Base-by-base conservation (phyloP, 805 yeast genomes). In the Starmerella stellata region DNA sequence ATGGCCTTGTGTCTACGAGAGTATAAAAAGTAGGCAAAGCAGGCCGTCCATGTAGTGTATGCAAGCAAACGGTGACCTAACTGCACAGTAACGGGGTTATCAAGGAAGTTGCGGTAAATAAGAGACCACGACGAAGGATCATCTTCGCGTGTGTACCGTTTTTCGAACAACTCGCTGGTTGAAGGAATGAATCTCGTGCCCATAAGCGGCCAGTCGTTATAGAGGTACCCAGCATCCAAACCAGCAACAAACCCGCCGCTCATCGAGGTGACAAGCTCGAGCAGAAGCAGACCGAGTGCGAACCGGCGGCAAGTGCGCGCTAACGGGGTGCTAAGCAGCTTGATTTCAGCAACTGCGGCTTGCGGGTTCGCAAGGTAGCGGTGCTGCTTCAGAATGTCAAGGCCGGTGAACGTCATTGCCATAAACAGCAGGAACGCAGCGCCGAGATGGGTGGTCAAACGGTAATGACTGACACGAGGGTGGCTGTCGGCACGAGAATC, bases 171-270 rank as follows among this genome's bases (percentile, higher is more conserved):
- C 57, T 90, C 99, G 45, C 68, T 61, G n/a, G 54, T 58, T 15
- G 78, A 69, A 8, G 99, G 98, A 29, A 78, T 46, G 37, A 81
- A 81, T 1, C 52, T 36, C 34, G 56, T 59, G 31, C 96, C 96
- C 98, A 90, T 90, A 51, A 76, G 79, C 24, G 99, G 98, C 69
- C 83, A 90, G 3, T 92, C 77, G 59, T 90, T 90, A 60, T 90
- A 90, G 48, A 90, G 83, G 59, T 85, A 65, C 36, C 98, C 98
- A 2, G 99, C 98, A 60, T 90, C 98, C 39, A 90, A 65, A 7
- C 98, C 98, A 14, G 99, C 98, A 34, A 90, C 99, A 67, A 90
- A 73, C 14, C 94, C 95, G 44, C 98, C 99, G 9, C 93, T 72
- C 92, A 90, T 78, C 15, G 95, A 94, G 16, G 99, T 90, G 30